Base-by-base conservation (phyloP, 78 protist genomes). In the Trichosphaerium sp. region DNA sequence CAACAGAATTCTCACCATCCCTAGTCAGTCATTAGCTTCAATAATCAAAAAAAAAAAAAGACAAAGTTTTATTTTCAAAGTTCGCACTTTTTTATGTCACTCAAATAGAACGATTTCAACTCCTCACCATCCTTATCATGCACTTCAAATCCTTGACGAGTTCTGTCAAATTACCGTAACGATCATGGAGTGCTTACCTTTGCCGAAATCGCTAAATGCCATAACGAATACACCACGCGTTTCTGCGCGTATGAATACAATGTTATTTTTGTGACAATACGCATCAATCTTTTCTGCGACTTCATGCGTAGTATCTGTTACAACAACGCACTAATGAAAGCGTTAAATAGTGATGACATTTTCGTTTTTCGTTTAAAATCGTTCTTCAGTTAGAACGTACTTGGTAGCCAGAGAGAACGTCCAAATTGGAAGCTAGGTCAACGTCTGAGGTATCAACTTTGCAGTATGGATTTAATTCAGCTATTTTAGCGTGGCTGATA, bases 391-490 rank as follows among this genome's bases (percentile, higher is more conserved):
- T n/a, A n/a, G n/a, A n/a, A n/a, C n/a, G n/a, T n/a, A n/a, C n/a
- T n/a, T n/a, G n/a, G n/a, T n/a, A n/a, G n/a, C n/a, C n/a, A n/a
- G n/a, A n/a, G n/a, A n/a, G n/a, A n/a, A n/a, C n/a, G n/a, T n/a
- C n/a, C n/a, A n/a, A n/a, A n/a, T n/a, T n/a, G n/a, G n/a, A n/a
- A 15, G 54, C 14, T 25, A 57, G n/a, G 11, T 75, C 75, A 1
- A 31, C 14, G n/a, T 47, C 32, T 6, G 51, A 43, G 10, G 32
- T 6, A 18, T 40, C 47, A 10, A 65, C 72, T 48, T 80, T 80
- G 12, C 66, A 71, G 26, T 80, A 80, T 21, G 85, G 75, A 56
- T 80, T 80, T 23, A 80, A 23, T 37, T 80, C 80, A 10, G 65
- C 49, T 1, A 80, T 39, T 23, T 73, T 43, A 11, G 56, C 28